phyloP scores from a whole-genome alignment of 768 basidiomycete species.

The Lactifluus volemus region DNA sequence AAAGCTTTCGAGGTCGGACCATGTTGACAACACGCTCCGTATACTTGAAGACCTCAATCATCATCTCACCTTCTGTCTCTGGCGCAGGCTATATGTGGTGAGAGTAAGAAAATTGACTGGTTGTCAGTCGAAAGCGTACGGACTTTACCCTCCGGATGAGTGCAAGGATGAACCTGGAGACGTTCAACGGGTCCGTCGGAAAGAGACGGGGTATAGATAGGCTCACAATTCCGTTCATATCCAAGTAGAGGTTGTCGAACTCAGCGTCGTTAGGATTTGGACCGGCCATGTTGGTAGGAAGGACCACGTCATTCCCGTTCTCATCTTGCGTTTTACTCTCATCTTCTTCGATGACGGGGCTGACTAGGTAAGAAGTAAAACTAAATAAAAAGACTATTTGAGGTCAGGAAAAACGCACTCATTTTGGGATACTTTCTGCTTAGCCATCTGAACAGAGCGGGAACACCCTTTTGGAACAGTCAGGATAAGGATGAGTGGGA shows the following conservation, averaged over 20 bases:
- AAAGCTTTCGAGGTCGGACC: constrained; percentile 86
- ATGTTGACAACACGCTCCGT: constrained; percentile 97
- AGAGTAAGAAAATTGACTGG: background rate
- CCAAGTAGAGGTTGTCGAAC: constrained; percentile 94
- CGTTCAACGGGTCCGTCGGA: background rate
- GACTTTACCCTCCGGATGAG: constrained; percentile 95
- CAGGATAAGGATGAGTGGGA: background rate
- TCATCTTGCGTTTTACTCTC: constrained; percentile 58
- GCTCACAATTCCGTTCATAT: constrained; percentile 97
- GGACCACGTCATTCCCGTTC: constrained; percentile 54
- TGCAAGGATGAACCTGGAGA: constrained; percentile 90
- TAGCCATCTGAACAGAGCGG: constrained; percentile 96
- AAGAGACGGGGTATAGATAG: constrained; percentile 13
- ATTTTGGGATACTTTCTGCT: constrained; percentile 99
- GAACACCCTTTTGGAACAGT: constrained; percentile 65
- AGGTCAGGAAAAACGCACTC: constrained; percentile 38
- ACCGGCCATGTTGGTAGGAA: constrained; percentile 69
- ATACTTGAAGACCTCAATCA: constrained; percentile 94
- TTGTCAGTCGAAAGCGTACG: constrained; percentile 14
- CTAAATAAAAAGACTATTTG: background rate
- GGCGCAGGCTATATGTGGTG: constrained; percentile 64
- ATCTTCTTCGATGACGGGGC: constrained; percentile 78
- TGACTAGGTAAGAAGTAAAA: constrained; percentile 36
- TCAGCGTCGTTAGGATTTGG: constrained; percentile 95
- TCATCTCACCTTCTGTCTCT: constrained; percentile 98